A percentile compares a stretch with the other conserved stretches of the same genome.
These are phyloP conservation scores for Dactylellina leptospora DNA, from an alignment of 2,329 filamentous ascomycete genomes.

Conservation along the genomic window DNA sequence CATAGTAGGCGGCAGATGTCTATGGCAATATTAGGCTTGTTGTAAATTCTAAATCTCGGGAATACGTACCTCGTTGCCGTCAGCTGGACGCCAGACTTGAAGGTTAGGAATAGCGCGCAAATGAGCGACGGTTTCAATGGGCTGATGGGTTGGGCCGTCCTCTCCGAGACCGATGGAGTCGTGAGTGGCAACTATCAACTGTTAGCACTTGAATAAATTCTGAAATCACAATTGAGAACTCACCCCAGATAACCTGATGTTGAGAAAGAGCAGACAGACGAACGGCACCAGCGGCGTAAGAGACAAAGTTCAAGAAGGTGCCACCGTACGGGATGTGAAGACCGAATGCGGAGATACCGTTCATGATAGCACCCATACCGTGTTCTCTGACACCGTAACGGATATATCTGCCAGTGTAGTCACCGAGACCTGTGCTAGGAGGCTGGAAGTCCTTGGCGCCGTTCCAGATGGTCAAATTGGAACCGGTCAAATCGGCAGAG, in stretches of 20 bases:
- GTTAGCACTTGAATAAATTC: slow-evolving; percentile 68
- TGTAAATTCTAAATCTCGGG: not conserved
- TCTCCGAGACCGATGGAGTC: slow-evolving; percentile 94
- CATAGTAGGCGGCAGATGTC: slow-evolving; percentile 96
- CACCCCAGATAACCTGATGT: slow-evolving; percentile 82
- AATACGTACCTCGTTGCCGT: slow-evolving; percentile 66
- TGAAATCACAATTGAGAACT: slow-evolving; percentile 65
- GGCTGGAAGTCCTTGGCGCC: slow-evolving; percentile 96
- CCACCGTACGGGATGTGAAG: slow-evolving; percentile 85
- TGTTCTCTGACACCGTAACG: slow-evolving; percentile 93
- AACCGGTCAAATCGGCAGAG: slow-evolving; percentile 96
- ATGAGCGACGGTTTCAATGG: slow-evolving; percentile 96
- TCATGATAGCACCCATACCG: slow-evolving; percentile 90
- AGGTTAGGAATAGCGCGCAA: slow-evolving; percentile 99
- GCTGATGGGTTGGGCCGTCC: slow-evolving; percentile 98
- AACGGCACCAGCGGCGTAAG: slow-evolving; percentile 93
- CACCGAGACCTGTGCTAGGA: slow-evolving; percentile 81
- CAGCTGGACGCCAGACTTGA: slow-evolving; percentile 99
- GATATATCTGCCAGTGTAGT: slow-evolving; percentile 90
- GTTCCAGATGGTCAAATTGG: slow-evolving; percentile 99
- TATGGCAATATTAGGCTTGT: slow-evolving; percentile 70
- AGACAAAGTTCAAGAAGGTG: slow-evolving; percentile 99
- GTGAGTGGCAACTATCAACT: slow-evolving; percentile 29
- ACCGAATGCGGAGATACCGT: slow-evolving; percentile 94
- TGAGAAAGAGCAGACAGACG: slow-evolving; percentile 92